Evolutionary conservation across 1,139 yeast genomes (phyloP).

Genomic region (Groenewaldozyma auringiensis): DNA sequence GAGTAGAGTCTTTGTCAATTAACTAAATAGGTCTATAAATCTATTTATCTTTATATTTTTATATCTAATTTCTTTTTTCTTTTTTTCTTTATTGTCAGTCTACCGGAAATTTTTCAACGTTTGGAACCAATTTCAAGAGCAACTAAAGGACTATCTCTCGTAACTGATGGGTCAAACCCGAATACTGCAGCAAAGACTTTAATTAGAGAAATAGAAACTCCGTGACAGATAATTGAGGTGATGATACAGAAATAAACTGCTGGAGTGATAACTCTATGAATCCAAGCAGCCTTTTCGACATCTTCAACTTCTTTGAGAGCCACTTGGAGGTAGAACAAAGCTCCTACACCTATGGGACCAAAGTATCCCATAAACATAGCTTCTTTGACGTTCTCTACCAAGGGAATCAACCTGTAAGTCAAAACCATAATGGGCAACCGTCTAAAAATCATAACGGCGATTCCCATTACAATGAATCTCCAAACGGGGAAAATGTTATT

Average conservation of each 20-base stretch:
- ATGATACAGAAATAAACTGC: conserved; percentile 26
- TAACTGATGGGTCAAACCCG: neutral
- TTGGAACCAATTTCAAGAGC: no score
- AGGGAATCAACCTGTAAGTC: conserved; percentile 32
- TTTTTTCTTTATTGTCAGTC: no score
- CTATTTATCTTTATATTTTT: no score
- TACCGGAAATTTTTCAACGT: no score
- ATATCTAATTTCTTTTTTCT: no score
- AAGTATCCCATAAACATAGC: conserved; percentile 38
- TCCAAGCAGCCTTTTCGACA: conserved; percentile 11
- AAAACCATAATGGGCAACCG: conserved; percentile 33
- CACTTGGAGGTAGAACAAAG: conserved; percentile 26
- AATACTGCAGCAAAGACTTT: neutral
- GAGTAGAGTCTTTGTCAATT: no score
- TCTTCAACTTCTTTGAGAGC: conserved; percentile 19
- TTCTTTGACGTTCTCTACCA: conserved; percentile 33
- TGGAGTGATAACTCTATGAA: conserved; percentile 19
- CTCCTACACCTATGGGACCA: conserved; percentile 44
- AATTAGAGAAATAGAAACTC: conserved; percentile 24
- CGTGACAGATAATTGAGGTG: conserved; percentile 26
- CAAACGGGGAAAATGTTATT: conserved; percentile 25
- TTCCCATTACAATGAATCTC: conserved; percentile 29
- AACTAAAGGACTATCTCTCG: no score
- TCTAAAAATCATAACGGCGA: conserved; percentile 29
- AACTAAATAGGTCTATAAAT: no score